phyloP scores from a whole-genome alignment of 352 stramenopile species.

The Globisporangium heterothallicum region DNA sequence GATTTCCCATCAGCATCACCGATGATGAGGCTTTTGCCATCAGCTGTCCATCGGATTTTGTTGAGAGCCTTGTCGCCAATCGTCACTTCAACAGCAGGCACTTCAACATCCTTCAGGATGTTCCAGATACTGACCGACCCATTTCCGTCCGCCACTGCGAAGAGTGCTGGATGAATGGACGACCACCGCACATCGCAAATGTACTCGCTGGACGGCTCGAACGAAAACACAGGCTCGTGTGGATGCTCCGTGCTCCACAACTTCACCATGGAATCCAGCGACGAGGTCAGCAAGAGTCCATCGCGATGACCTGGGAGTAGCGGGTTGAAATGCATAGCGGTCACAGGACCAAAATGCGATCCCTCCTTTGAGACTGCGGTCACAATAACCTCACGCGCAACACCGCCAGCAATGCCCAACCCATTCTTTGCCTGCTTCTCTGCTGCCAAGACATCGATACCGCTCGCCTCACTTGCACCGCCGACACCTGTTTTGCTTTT shows the following conservation, averaged over 20 bases:
- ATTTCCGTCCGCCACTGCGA: conserved; percentile 76
- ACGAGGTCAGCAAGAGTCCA: conserved; percentile 73
- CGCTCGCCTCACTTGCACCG: conserved; percentile 12
- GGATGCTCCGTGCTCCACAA: conserved; percentile 81
- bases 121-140: conserved; percentile 81
- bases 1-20: conserved; percentile 73
- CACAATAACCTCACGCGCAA: conserved; percentile 64
- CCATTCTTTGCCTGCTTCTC: conserved; percentile 39
- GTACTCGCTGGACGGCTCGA: conserved; percentile 86
- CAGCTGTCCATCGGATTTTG: conserved; percentile 76
- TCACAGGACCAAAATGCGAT: conserved; percentile 80
- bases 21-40: conserved; percentile 75
- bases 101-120: conserved; percentile 79
- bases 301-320: conserved; percentile 66
- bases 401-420: conserved; percentile 16
- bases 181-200: conserved; percentile 87
- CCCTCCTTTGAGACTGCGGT: conserved; percentile 51
- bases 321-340: conserved; percentile 82
- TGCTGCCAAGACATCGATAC: conserved; percentile 5
- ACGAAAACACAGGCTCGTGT: conserved; percentile 64
- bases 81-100: conserved; percentile 57
- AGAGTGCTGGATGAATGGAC: conserved; percentile 67
- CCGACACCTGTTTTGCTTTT: conserved; percentile 48
- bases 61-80: conserved; percentile 72
- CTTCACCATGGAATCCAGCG: conserved; percentile 85